Conservation (phyloP, 305 asterid species). For the Fraxinus sp. region DNA sequence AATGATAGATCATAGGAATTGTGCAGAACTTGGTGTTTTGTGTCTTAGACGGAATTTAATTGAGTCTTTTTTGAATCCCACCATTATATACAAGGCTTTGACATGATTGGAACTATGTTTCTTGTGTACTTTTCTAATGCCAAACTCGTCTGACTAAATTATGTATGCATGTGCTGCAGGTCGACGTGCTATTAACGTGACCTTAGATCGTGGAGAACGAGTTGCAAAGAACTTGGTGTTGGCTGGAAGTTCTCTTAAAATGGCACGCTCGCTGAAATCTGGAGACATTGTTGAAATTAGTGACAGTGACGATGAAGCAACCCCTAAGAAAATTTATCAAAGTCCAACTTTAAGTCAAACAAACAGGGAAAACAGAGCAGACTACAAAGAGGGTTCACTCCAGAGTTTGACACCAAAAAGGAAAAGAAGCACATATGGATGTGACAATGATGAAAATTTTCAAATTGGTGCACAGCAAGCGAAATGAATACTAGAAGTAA, state of each 20-base stretch:
- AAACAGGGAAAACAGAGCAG: constrained; percentile 10
- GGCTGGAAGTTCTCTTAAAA: neutral
- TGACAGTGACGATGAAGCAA: constrained; percentile 31
- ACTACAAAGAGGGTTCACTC: neutral
- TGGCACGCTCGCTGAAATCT: neutral
- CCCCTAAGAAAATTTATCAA: constrained; percentile 6
- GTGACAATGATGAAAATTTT: neutral
- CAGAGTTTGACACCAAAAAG: constrained; percentile 15
- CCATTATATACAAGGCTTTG: neutral
- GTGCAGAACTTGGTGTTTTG: neutral
- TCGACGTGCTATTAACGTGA: neutral
- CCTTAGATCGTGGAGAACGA: neutral
- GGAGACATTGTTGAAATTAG: constrained; percentile 8
- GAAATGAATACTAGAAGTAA: neutral
- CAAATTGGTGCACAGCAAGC: constrained; percentile 5
- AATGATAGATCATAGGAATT: neutral
- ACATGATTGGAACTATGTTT: neutral
- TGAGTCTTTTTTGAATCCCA: neutral
- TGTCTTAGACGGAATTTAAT: neutral
- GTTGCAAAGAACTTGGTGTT: neutral
- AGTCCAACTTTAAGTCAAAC: constrained; percentile 9
- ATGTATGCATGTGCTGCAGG: constrained; percentile 19
- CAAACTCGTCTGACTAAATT: neutral
- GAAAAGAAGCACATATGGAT: constrained; percentile 19
- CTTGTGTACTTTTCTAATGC: neutral